A percentile compares a stretch with the other conserved stretches of the same genome.
These are phyloP conservation scores for Kazachstania viticola DNA, from an alignment of 805 yeast species.

Conservation along the genomic window DNA sequence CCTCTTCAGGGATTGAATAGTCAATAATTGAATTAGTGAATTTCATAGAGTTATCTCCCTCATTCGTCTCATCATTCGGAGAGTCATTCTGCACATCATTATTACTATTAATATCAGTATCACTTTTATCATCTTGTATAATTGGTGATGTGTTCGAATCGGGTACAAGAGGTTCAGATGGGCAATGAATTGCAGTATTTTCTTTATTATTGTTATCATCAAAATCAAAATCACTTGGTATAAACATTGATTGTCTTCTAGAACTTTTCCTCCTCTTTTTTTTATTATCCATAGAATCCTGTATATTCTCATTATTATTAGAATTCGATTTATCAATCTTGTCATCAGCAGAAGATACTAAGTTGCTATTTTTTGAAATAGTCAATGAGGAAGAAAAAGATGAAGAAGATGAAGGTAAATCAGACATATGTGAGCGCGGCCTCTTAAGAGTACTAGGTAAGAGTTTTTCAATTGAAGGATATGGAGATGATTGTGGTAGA, in stretches of 20 bases:
- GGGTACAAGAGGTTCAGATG: no score
- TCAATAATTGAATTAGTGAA: slow-evolving; percentile 23
- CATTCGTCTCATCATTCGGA: not conserved
- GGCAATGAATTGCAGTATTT: not conserved
- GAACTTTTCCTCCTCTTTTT: slow-evolving; percentile 30
- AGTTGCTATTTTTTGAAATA: no score
- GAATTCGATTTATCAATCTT: not conserved
- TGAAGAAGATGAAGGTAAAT: not conserved
- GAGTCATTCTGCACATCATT: not conserved
- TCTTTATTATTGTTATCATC: slow-evolving; percentile 3
- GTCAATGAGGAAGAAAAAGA: not conserved
- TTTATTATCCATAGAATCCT: not conserved
- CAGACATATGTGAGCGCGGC: not conserved
- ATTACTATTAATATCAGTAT: not conserved
- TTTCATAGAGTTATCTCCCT: slow-evolving; percentile 2
- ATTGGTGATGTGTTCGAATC: not conserved
- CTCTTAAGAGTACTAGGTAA: not conserved
- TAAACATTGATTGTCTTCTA: slow-evolving; percentile 32
- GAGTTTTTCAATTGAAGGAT: not conserved
- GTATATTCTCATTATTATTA: not conserved
- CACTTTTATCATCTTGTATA: not conserved
- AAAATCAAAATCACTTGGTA: slow-evolving; percentile 25
- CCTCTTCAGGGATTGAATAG: slow-evolving; percentile 25
- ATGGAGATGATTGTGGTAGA: not conserved
- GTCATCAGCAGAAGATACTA: not conserved